Evolutionary conservation across 1,284 basidiomycete genomes (phyloP), one percentile per base, ranked within the genome.

Genomic region (Phlebopus sp.): DNA sequence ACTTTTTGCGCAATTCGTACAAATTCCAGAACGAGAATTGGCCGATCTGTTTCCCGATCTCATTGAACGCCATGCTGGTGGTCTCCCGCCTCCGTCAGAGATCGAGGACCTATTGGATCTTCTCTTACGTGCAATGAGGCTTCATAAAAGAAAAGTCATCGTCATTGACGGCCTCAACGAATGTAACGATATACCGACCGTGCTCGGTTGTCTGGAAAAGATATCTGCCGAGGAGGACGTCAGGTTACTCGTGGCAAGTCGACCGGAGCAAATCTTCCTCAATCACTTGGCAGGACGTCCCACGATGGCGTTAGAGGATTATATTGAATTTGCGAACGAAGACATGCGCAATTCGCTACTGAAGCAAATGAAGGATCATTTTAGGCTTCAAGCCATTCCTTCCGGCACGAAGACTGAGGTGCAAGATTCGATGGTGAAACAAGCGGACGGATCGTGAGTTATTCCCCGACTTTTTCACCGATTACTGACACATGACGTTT

Each of bases 331-430:
- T 29, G 51, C 53, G 29, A 52, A 37, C 10, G 30, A 21, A 5
- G 61, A 62, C 37, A 62, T 62, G 53, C 61, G 55, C 7, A 52
- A 41, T 34, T 62, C 59, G 57, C n/a, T 66, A 37, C 56, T 57
- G 59, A 54, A 54, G 31, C 57, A 59, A 35, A 64, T 62, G 55
- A 49, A 31, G 50, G 49, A 53, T 41, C 61, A 58, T 38, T 14
- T 38, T 13, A 59, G 50, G 23, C 61, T 62, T 30, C 50, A 50
- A 0, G 52, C 57, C 23, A 58, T 65, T 30, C 63, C 60, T 5
- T 50, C 55, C 9, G 47, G 17, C 29, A 62, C 59, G 36, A 62
- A 56, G 42, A 40, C 59, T 2, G 59, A 62, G 23, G 50, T 66
- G 4, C 27, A 64, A 6, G 52, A 64, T 38, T 23, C 32, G 1